Evolutionary conservation across 2,329 filamentous ascomycete genomes (phyloP), one percentile per base, ranked within the genome.

Genomic region (Colletotrichum sp.): DNA sequence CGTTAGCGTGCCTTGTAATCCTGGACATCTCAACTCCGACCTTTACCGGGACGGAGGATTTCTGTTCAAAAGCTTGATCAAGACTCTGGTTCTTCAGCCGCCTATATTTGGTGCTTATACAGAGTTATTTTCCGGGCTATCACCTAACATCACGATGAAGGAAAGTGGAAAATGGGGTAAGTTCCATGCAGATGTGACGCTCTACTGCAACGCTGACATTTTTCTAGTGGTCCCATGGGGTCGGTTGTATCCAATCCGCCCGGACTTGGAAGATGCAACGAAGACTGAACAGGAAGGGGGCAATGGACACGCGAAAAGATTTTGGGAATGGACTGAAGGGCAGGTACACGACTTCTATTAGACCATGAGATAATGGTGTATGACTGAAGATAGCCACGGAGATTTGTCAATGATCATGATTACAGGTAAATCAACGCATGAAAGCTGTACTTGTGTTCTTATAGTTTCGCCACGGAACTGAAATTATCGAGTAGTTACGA

Each of bases 211-310:
- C n/a, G 82, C 4, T 78, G 82, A 69, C 80, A 82, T 0, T 15
- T 79, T 1, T 60, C 83, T 9, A 79, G 83, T 32, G 88, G 88
- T 0, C 86, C 87, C 0, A 89, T 88, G 78, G 88, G 88, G 0
- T 83, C 87, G 73, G 77, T 90, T 3, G n/a, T 91, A 84, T n/a
- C 62, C 62, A 2, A 30, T 52, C n/a, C 25, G 62, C 6, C 36
- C 36, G 10, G 62, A 66, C 22, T 30, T 66, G 6, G 4, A 48
- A 12, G 62, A 52, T 22, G 62, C 62, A 32, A 66, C 39, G 25
- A 66, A 66, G 25, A 30, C 39, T 1, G 39, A 28, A 12, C 43
- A 66, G 18, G 62, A 66, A 18, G 62, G 62, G 7, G 62, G 62
- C 16, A 66, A 66, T 22, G 62, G 66, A 48, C 43, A 48, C 10